A percentile compares a stretch with the other conserved stretches of the same genome.
These are phyloP conservation scores for Tilletiopsis washingtonensis DNA, from an alignment of 1,284 basidiomycete species.

Conservation along the genomic window DNA sequence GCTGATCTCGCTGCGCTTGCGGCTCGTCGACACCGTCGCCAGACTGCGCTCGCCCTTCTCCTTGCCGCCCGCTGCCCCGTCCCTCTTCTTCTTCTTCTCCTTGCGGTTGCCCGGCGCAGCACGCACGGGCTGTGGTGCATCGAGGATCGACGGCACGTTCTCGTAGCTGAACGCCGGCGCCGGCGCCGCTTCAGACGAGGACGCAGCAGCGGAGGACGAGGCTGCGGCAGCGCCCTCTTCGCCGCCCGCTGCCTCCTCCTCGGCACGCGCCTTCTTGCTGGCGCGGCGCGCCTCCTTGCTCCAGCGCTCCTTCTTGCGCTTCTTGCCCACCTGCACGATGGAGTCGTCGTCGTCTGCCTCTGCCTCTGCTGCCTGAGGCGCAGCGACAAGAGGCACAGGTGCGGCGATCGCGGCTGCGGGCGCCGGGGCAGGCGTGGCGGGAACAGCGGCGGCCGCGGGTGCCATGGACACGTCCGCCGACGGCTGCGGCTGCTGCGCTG, in stretches of 20 bases:
- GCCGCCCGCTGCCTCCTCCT: not conserved
- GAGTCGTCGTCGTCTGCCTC: not conserved
- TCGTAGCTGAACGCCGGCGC: not conserved
- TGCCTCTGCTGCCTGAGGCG: no score
- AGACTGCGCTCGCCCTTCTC: not conserved
- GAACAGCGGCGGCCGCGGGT: not conserved
- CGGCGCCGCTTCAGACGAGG: not conserved
- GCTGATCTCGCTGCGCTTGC: not conserved
- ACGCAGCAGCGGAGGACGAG: not conserved
- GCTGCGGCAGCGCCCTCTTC: not conserved
- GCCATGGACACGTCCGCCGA: not conserved
- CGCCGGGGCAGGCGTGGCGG: not conserved
- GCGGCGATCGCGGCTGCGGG: not conserved
- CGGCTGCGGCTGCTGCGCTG: not conserved
- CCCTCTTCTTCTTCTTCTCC: not conserved
- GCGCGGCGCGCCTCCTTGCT: not conserved
- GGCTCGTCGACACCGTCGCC: not conserved
- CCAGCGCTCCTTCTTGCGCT: conserved; percentile 6
- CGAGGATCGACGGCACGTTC: not conserved
- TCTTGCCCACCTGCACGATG: conserved; percentile 7
- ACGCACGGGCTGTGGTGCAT: not conserved
- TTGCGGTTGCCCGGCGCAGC: not conserved
- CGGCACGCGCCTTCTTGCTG: not conserved
- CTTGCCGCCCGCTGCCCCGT: not conserved
- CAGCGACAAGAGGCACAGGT: not conserved